A percentile compares a stretch with the other conserved stretches of the same genome.
Conservation (phyloP, 106 monocot genomes). For the Dioscorea zingiberensis region DNA sequence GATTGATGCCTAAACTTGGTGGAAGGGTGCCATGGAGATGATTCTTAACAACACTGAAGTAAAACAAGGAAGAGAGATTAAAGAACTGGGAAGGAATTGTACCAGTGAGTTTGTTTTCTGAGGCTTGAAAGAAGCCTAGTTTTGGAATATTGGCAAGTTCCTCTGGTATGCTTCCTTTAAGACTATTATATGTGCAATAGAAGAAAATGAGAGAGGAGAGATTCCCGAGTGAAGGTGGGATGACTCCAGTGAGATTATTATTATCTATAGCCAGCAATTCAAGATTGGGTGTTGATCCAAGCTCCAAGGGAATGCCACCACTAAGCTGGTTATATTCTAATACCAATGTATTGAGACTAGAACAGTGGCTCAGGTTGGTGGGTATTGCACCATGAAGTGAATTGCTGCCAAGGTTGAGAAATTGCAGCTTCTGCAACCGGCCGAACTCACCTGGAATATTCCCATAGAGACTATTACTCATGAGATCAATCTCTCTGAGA, state of each 20-base stretch:
- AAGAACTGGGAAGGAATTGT: not conserved
- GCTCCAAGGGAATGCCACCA: not conserved
- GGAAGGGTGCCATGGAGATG: conserved; percentile 1
- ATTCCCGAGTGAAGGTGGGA: not conserved
- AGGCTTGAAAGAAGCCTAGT: not conserved
- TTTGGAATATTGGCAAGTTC: not conserved
- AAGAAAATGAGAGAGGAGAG: not conserved
- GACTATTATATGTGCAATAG: not conserved
- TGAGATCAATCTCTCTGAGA: not conserved
- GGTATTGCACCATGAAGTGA: not conserved
- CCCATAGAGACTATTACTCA: not conserved
- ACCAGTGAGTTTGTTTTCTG: conserved; percentile 1
- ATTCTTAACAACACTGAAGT: not conserved
- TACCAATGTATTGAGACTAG: not conserved
- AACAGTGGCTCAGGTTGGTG: not conserved
- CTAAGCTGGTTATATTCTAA: not conserved
- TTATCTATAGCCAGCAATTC: not conserved
- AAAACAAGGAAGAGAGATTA: not conserved
- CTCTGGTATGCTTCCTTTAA: not conserved
- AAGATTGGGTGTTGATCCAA: not conserved
- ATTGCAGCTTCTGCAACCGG: not conserved
- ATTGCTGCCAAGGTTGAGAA: not conserved
- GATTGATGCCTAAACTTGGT: not conserved
- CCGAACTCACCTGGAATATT: no score
- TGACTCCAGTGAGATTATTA: not conserved